Base-by-base conservation (phyloP, 768 basidiomycete species). In the Asterophora lycoperdoides region DNA sequence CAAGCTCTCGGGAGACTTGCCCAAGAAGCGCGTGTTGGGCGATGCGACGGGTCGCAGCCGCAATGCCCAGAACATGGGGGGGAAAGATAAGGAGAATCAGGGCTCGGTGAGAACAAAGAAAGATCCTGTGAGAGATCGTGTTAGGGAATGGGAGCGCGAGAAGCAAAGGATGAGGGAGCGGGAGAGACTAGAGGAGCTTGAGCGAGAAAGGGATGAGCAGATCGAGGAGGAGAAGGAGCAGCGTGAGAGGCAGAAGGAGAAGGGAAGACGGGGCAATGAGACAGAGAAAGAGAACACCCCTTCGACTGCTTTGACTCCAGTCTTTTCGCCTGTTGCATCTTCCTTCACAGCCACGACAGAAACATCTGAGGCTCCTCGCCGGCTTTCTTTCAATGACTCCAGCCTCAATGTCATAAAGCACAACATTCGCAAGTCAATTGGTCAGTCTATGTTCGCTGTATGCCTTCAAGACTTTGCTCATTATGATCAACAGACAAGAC, bases 121-220 rank as follows among this genome's bases (percentile, higher is more conserved):
- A 44, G 77, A 76, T 38, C 70, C 65, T 46, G 77, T 76, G 14
- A 76, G 74, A 49, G 78, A 86, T 49, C 73, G 87, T 9, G 82
- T 89, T 55, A 73, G 73, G 55, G 86, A 88, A 56, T 89, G 87
- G 86, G 86, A 89, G 60, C 70, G 80, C 35, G 86, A 88, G 63
- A 75, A 78, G 30, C 75, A 82, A 64, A 70, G 84, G 51, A 64
- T 88, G 60, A 74, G 86, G 56, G 85, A 87, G 71, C 82, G 86
- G 73, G 76, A 75, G 51, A 70, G 72, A 50, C 51, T 84, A 58
- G 74, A 81, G 60, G 84, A 87, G 59, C 56, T 77, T 48, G 71
- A 78, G 64, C 66, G 68, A 50, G 78, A 80, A 58, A 68, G 69
- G 37, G 76, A 74, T 59, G 73, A 64, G 51, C 64, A 66, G 59